phyloP scores from a whole-genome alignment of 2,329 filamentous ascomycete species.

The Lomentospora prolificans region DNA sequence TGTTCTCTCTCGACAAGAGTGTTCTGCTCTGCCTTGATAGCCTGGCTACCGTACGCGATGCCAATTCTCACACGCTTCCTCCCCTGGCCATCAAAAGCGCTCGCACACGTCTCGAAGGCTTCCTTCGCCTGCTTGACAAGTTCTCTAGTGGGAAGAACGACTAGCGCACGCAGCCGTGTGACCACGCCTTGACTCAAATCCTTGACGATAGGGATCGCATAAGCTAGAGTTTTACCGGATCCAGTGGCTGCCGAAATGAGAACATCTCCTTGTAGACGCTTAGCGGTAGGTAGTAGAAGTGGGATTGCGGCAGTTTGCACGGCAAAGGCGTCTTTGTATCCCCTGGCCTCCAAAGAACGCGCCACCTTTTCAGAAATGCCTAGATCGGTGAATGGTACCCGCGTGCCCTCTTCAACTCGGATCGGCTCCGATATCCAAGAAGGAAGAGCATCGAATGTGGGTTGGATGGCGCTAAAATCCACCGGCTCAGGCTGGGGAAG shows the following conservation, averaged over 20 bases:
- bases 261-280: slow-evolving; percentile 61
- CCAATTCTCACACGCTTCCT: slow-evolving; percentile 67
- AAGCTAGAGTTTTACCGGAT: slow-evolving; percentile 90
- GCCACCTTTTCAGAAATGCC: slow-evolving; percentile 52
- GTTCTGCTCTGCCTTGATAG: slow-evolving; percentile 55
- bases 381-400: slow-evolving; percentile 51
- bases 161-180: slow-evolving; percentile 63
- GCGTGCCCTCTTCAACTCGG: slow-evolving; percentile 52
- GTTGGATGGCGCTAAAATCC: slow-evolving; percentile 44
- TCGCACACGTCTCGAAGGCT: slow-evolving; percentile 63
- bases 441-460: slow-evolving; percentile 70
- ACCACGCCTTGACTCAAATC: slow-evolving; percentile 56
- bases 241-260: slow-evolving; percentile 89
- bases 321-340: slow-evolving; percentile 29
- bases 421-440: slow-evolving; percentile 70
- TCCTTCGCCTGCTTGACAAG: slow-evolving; percentile 79
- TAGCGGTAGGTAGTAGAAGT: slow-evolving; percentile 58
- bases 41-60: slow-evolving; percentile 72
- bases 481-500: slow-evolving; percentile 67
- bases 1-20: slow-evolving; percentile 34
- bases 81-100: slow-evolving; percentile 43
- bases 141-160: slow-evolving; percentile 86
- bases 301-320: slow-evolving; percentile 54
- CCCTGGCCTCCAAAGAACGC: slow-evolving; percentile 54
- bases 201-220: slow-evolving; percentile 76